Percentiles rank a stretch among this genome's conserved stretches.
These are phyloP conservation scores for Creolimax fragrantissima DNA, from an alignment of 78 protist genomes.

Conservation along the genomic window DNA sequence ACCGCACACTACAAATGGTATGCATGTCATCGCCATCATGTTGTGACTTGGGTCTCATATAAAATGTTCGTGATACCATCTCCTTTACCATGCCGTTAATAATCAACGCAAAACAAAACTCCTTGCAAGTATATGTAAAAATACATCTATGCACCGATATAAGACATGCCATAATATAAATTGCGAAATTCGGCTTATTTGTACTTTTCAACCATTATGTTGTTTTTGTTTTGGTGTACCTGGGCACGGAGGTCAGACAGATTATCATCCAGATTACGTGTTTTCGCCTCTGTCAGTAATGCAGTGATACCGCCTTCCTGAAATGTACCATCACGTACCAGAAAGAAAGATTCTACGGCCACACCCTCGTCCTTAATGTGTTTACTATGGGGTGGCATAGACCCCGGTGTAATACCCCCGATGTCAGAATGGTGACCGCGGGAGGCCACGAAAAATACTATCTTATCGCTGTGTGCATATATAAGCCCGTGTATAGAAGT, in stretches of 20 bases:
- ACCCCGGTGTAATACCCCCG: constrained; percentile 92
- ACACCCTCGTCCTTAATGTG: constrained; percentile 71
- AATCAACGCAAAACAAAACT: too few relatives aligned
- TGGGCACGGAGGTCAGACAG: constrained; percentile 79
- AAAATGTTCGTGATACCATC: too few relatives aligned
- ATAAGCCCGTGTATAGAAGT: too few relatives aligned
- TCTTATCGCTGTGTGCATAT: background rate
- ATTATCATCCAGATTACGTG: constrained; percentile 51
- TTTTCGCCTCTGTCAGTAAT: background rate
- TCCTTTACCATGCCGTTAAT: too few relatives aligned
- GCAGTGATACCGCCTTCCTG: constrained; percentile 48
- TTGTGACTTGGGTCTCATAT: too few relatives aligned
- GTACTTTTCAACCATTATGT: too few relatives aligned
- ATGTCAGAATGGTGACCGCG: constrained; percentile 96
- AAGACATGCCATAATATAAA: too few relatives aligned
- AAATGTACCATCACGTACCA: constrained; percentile 49
- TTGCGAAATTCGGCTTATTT: too few relatives aligned
- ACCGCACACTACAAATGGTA: too few relatives aligned
- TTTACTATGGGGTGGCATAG: constrained; percentile 86
- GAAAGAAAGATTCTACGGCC: constrained; percentile 50
- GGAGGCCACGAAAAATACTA: constrained; percentile 83
- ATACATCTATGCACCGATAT: too few relatives aligned
- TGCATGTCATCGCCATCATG: too few relatives aligned
- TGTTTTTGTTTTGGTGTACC: background rate
- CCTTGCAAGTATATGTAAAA: too few relatives aligned